These are phyloP conservation scores for Zopfia rhizophila DNA, from an alignment of 2,329 filamentous ascomycete species.

Conservation along the genomic window DNA sequence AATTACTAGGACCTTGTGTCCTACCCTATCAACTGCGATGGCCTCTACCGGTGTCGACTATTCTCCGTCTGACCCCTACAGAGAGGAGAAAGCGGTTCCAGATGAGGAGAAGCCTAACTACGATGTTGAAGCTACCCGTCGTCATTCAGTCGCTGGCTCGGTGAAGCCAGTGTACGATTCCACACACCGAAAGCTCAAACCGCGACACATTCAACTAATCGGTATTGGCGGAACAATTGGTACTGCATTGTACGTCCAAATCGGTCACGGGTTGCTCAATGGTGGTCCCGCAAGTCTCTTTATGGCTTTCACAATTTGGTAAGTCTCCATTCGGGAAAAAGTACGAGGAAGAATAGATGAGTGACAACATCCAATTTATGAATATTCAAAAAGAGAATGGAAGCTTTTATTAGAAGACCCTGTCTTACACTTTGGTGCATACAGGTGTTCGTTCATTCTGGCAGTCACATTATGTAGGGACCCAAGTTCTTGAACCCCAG, in stretches of 20 bases:
- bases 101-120: conserved; percentile 41
- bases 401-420: too few relatives aligned
- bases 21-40: conserved; percentile 34
- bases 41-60: conserved; percentile 48
- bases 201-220: conserved; percentile 60
- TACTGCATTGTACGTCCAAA: conserved; percentile 60
- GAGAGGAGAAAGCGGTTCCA: conserved; percentile 26
- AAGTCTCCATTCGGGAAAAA: conserved; percentile 20
- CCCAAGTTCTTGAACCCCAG: conserved; percentile 27
- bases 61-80: conserved; percentile 23
- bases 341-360: too few relatives aligned
- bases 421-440: conserved; percentile 12
- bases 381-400: too few relatives aligned
- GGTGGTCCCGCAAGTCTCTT: conserved; percentile 60
- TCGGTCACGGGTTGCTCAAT: conserved; percentile 58
- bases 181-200: conserved; percentile 58
- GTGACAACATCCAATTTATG: neutral
- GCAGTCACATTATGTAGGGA: conserved; percentile 54
- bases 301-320: conserved; percentile 59
- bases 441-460: conserved; percentile 55
- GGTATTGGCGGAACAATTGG: conserved; percentile 60
- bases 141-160: conserved; percentile 35
- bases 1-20: conserved; percentile 17
- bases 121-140: conserved; percentile 32
- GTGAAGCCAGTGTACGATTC: conserved; percentile 46